Base-by-base conservation (phyloP, 2,329 filamentous ascomycete genomes). In the Calonectria hongkongensis region DNA sequence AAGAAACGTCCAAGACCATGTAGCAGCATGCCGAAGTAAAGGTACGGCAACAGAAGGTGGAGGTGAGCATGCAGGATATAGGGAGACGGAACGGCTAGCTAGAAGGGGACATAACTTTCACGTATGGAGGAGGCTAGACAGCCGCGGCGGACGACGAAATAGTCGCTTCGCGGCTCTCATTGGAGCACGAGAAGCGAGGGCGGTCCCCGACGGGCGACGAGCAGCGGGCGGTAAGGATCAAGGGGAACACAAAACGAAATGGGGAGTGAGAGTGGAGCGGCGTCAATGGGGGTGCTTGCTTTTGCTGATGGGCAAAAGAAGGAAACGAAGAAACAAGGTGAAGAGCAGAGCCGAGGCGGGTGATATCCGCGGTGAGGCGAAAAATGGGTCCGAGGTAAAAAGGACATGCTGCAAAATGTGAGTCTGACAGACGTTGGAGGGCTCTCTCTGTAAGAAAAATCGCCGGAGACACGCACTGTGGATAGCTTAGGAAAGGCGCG, bases 31-130 rank as follows among this genome's bases (percentile, higher is more conserved):
- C 36, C 30, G 33, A 62, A 64, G 39, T 30, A 75, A 73, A 58
- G 62, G 66, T 66, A 45, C 48, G 28, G 36, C 58, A 56, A 75
- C 25, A 48, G 27, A 45, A 45, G 33, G 47, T 28, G 48, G n/a
- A 66, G 28, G 36, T 27, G 64, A 30, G 41, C 27, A 67, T 50
- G 56, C 36, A 36, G 45, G 48, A 48, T 54, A 65, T 48, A 45
- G 48, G 28, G 66, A 50, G 25, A 65, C 60, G 25, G 39, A 33
- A 50, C 43, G 36, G 41, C 78, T 79, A 79, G 70, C 78, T 74
- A 36, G 45, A 79, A 78, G 54, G 13, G 74, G 78, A 36, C 60
- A 72, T 43, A 79, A 79, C 48, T 76, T 76, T 79, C 76, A 60
- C 48, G 54, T 18, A 66, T 70, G 63, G 51, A 63, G 64, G 58